A percentile compares a stretch with the other conserved stretches of the same genome.
phyloP scores from a whole-genome alignment of 192 early-diverging fungal genomes.

The Chytriomyces hyalinus region DNA sequence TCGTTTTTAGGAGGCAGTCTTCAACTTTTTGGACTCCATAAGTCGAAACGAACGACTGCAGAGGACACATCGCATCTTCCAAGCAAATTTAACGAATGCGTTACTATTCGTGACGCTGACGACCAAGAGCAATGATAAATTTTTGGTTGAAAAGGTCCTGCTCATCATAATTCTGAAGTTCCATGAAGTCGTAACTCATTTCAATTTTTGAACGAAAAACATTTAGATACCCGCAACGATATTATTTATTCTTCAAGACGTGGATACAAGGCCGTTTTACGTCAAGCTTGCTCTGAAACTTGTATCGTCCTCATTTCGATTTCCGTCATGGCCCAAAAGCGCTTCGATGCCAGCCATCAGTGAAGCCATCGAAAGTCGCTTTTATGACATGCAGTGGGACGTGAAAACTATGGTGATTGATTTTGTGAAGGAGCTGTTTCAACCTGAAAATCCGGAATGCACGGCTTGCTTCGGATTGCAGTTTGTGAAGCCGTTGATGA shows the following conservation, averaged over 20 bases:
- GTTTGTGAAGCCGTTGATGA: conserved; percentile 1
- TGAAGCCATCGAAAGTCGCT: conserved; percentile 13
- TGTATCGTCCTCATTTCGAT: not conserved
- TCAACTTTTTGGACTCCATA: too few species aligned
- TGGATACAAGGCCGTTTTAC: not conserved
- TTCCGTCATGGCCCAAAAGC: not conserved
- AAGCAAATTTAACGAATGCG: too few species aligned
- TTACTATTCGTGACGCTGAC: too few species aligned
- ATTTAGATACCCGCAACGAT: not conserved
- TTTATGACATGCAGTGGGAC: conserved; percentile 33
- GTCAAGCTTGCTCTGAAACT: not conserved
- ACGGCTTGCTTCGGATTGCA: not conserved
- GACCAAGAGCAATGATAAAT: too few species aligned
- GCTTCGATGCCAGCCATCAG: not conserved
- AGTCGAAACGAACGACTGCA: too few species aligned
- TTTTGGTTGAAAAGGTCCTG: too few species aligned
- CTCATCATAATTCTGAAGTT: not conserved
- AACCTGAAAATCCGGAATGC: not conserved
- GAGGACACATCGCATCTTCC: too few species aligned
- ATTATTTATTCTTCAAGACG: not conserved
- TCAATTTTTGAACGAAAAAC: not conserved
- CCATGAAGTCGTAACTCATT: not conserved
- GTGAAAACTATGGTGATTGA: conserved; percentile 6
- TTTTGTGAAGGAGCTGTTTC: conserved; percentile 6
- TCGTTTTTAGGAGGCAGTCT: too few species aligned